A percentile compares a stretch with the other conserved stretches of the same genome.
Conservation (phyloP, 768 basidiomycete species). For the Lyophyllum decastes region DNA sequence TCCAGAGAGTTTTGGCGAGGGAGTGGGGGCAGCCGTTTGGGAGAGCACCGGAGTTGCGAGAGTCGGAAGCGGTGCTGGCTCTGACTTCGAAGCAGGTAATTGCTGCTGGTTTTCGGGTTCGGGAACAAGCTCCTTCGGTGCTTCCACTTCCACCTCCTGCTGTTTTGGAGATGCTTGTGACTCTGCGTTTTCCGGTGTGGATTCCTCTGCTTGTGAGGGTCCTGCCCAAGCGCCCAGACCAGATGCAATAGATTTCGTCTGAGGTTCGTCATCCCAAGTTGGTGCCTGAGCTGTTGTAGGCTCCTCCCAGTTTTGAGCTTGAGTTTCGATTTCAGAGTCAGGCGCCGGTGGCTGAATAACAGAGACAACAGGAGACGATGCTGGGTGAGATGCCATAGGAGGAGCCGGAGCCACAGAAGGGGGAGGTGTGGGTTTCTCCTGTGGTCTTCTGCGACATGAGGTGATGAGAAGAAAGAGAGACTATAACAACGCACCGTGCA, state of each 20-base stretch:
- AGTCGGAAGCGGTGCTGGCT: slow-evolving; percentile 35
- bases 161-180: slow-evolving; percentile 19
- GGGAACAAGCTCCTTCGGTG: slow-evolving; percentile 29
- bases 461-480: slow-evolving; percentile 3
- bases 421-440: slow-evolving; percentile 60
- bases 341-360: slow-evolving; percentile 32
- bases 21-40: slow-evolving; percentile 40
- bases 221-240: slow-evolving; percentile 36
- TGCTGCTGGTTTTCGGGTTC: slow-evolving; percentile 29
- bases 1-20: slow-evolving; percentile 51
- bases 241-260: slow-evolving; percentile 31
- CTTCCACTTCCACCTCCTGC: slow-evolving; percentile 31
- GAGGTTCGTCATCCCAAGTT: slow-evolving; percentile 72
- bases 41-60: slow-evolving; percentile 30
- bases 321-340: slow-evolving; percentile 34
- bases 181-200: slow-evolving; percentile 17
- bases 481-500: slow-evolving; percentile 55
- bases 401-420: slow-evolving; percentile 34
- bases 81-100: slow-evolving; percentile 30
- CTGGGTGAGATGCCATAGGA: slow-evolving; percentile 19
- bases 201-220: slow-evolving; percentile 25
- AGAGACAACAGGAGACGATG: slow-evolving; percentile 25
- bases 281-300: slow-evolving; percentile 70
- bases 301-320: slow-evolving; percentile 63
- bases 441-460: slow-evolving; percentile 42